phyloP scores from a whole-genome alignment of 768 basidiomycete species.

The Punctularia strigosozonata region DNA sequence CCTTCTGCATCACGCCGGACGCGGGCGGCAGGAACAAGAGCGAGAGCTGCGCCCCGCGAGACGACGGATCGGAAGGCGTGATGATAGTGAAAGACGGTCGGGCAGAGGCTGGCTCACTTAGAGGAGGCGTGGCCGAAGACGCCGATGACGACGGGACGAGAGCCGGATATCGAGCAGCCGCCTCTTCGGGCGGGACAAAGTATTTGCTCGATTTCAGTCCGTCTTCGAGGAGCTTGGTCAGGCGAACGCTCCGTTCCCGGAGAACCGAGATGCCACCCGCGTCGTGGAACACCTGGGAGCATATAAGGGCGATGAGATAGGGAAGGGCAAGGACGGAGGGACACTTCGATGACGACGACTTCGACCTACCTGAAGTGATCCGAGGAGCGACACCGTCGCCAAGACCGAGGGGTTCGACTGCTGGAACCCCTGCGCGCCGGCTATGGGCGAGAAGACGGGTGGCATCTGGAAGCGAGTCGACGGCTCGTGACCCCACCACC shows the following conservation, averaged over 20 bases:
- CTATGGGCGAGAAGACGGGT: conserved; percentile 66
- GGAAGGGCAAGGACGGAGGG: too few relatives aligned
- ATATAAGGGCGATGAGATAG: too few relatives aligned
- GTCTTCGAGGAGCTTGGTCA: conserved; percentile 64
- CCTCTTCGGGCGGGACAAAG: conserved; percentile 37
- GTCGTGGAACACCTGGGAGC: conserved; percentile 66
- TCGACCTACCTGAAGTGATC: too few relatives aligned
- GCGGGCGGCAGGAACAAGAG: conserved; percentile 62
- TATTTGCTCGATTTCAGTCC: conserved; percentile 50
- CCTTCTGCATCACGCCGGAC: conserved; percentile 53
- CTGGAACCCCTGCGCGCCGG: conserved; percentile 91
- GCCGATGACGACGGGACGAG: not conserved
- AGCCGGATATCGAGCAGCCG: conserved; percentile 17
- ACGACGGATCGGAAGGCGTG: conserved; percentile 58
- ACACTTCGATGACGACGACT: too few relatives aligned
- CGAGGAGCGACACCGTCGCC: conserved; percentile 67
- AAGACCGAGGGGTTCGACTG: conserved; percentile 90
- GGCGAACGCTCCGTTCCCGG: conserved; percentile 51
- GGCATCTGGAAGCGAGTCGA: conserved; percentile 88
- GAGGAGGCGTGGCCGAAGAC: conserved; percentile 2
- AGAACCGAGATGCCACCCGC: conserved; percentile 65
- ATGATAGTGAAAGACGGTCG: conserved; percentile 81
- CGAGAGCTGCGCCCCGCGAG: conserved; percentile 82
- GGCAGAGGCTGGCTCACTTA: too few relatives aligned
- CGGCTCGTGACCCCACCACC: conserved; percentile 97